Conservation (phyloP, 2,329 filamentous ascomycete genomes). For the Teratosphaeria epicoccoides region DNA sequence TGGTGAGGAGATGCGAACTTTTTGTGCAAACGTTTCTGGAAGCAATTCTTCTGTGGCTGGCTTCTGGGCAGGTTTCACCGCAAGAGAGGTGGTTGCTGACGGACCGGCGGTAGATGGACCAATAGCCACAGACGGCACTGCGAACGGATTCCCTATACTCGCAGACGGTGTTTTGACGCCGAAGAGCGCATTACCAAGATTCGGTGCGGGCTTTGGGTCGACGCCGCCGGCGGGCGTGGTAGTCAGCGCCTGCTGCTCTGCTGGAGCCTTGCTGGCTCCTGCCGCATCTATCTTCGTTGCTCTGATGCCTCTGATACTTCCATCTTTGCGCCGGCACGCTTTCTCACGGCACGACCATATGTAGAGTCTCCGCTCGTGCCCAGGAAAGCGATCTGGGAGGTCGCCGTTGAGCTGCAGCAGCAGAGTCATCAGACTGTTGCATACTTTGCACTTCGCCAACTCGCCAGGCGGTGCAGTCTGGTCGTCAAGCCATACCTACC, state of each 20-base stretch:
- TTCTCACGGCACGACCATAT: constrained; percentile 72
- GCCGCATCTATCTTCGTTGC: constrained; percentile 28
- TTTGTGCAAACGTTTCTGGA: constrained; percentile 23
- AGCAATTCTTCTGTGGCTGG: constrained; percentile 12
- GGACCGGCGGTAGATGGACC: constrained; percentile 40
- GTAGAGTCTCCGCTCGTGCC: constrained; percentile 79
- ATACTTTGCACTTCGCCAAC: constrained; percentile 76
- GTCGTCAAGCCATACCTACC: constrained; percentile 73
- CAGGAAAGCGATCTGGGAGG: constrained; percentile 73
- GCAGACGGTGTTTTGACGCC: constrained; percentile 43
- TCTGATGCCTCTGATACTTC: constrained; percentile 67
- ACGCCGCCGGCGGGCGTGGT: constrained; percentile 12
- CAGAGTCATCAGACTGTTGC: constrained; percentile 71
- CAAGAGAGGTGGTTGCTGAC: constrained; percentile 43
- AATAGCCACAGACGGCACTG: constrained; percentile 31
- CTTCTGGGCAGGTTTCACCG: constrained; percentile 35
- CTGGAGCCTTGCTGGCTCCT: constrained; percentile 22
- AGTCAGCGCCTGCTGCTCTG: not conserved
- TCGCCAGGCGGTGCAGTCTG: constrained; percentile 60
- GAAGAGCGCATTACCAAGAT: constrained; percentile 59
- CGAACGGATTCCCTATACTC: constrained; percentile 50
- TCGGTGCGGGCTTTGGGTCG: constrained; percentile 27
- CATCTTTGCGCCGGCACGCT: constrained; percentile 69
- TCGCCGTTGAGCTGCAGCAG: constrained; percentile 87
- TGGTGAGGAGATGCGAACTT: constrained; percentile 22